Conservation (phyloP, 768 basidiomycete genomes). For the Suillus subaureus region DNA sequence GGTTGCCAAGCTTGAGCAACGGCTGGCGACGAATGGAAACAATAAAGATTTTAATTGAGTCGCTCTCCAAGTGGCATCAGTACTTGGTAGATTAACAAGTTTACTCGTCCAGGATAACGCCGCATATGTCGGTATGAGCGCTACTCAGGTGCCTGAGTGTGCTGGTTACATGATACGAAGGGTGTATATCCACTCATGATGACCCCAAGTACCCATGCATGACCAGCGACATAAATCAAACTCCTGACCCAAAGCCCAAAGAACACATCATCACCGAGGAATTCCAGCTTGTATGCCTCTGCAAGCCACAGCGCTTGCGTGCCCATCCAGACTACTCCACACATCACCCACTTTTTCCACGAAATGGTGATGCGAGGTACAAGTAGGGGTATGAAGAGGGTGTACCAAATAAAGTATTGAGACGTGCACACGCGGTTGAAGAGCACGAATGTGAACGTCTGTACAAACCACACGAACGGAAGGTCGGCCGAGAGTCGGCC, state of each 20-base stretch:
- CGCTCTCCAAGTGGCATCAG: conserved; percentile 11
- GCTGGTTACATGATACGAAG: not conserved
- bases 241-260: conserved; percentile 77
- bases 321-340: conserved; percentile 66
- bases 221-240: conserved; percentile 70
- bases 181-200: conserved; percentile 54
- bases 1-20: conserved; percentile 84
- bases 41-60: conserved; percentile 51
- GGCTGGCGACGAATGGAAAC: conserved; percentile 47
- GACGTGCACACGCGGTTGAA: conserved; percentile 99
- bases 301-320: conserved; percentile 87
- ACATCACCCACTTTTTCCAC: conserved; percentile 39
- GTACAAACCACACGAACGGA: conserved; percentile 86
- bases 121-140: conserved; percentile 74
- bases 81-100: conserved; percentile 10
- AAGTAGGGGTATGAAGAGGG: conserved; percentile 83
- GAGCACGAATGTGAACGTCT: conserved; percentile 88
- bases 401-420: conserved; percentile 98
- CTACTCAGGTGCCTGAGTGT: not conserved
- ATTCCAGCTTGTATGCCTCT: conserved; percentile 91
- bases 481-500: conserved; percentile 61
- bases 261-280: conserved; percentile 77
- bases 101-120: conserved; percentile 59
- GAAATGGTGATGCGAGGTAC: conserved; percentile 67
- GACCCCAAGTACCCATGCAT: conserved; percentile 76